phyloP scores from a whole-genome alignment of 2,329 filamentous ascomycete species.

The Cladophialophora chaetospira region DNA sequence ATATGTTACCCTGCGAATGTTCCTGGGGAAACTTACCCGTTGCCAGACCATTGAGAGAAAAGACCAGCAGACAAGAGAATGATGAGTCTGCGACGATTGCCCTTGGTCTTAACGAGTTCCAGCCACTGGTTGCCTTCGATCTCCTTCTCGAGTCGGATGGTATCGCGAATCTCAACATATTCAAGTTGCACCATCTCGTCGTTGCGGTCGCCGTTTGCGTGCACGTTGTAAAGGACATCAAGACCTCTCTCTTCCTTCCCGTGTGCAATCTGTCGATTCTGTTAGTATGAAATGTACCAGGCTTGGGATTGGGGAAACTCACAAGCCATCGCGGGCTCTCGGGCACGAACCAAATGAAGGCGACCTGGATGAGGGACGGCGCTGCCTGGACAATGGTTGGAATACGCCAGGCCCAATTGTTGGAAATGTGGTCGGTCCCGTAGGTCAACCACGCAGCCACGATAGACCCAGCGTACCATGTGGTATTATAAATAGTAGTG shows the following conservation, averaged over 20 bases:
- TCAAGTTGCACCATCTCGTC: slow-evolving; percentile 63
- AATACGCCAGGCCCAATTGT: slow-evolving; percentile 61
- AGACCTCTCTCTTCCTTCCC: slow-evolving; percentile 37
- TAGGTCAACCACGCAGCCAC: slow-evolving; percentile 55
- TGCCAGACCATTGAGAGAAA: slow-evolving; percentile 62
- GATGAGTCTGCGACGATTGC: slow-evolving; percentile 49
- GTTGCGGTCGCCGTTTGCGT: slow-evolving; percentile 45
- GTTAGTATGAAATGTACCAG: too few species aligned
- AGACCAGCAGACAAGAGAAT: slow-evolving; percentile 55
- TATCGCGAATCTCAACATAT: slow-evolving; percentile 67
- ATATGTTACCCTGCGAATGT: too few species aligned
- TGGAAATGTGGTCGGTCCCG: slow-evolving; percentile 48
- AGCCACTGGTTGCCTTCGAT: slow-evolving; percentile 54
- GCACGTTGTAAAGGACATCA: slow-evolving; percentile 40
- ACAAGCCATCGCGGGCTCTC: slow-evolving; percentile 68
- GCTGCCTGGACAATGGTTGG: slow-evolving; percentile 68
- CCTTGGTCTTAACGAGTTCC: slow-evolving; percentile 63
- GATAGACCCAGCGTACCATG: slow-evolving; percentile 56
- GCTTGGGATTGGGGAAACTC: too few species aligned
- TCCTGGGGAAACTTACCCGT: too few species aligned
- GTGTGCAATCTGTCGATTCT: too few species aligned
- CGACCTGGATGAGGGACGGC: slow-evolving; percentile 59
- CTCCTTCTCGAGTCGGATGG: slow-evolving; percentile 60
- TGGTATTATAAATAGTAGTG: slow-evolving; percentile 57
- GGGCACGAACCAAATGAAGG: slow-evolving; percentile 64